Percentiles rank a stretch among this genome's conserved stretches.
Conservation (phyloP, 352 stramenopile species). For the Albugo laibachii region DNA sequence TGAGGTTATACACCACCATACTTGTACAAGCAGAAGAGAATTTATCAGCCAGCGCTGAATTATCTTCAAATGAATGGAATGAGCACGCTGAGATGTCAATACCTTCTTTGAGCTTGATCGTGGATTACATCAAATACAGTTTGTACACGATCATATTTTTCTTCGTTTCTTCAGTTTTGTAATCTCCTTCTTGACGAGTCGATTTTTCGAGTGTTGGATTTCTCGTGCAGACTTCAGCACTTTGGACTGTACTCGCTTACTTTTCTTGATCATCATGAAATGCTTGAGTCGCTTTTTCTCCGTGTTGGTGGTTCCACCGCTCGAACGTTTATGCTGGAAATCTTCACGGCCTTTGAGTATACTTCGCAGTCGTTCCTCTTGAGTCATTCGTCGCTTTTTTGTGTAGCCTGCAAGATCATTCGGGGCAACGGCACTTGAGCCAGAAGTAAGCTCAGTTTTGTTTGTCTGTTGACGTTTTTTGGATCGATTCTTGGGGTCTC, state of each 20-base stretch:
- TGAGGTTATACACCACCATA: too few species aligned
- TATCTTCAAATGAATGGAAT: too few species aligned
- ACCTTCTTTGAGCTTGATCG: too few species aligned
- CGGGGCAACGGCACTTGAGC: slow-evolving; percentile 41
- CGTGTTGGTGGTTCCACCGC: slow-evolving; percentile 92
- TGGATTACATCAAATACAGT: too few species aligned
- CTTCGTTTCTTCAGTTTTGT: slow-evolving; percentile 36
- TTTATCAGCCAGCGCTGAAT: too few species aligned
- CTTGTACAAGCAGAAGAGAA: too few species aligned
- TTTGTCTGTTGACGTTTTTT: slow-evolving; percentile 34
- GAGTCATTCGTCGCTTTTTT: slow-evolving; percentile 78
- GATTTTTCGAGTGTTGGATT: slow-evolving; percentile 59
- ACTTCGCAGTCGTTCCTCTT: slow-evolving; percentile 58
- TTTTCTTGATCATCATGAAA: slow-evolving; percentile 96
- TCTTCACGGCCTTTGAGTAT: slow-evolving; percentile 83
- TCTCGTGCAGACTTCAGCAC: slow-evolving; percentile 69
- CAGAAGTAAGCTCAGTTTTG: slow-evolving; percentile 15
- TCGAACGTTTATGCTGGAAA: slow-evolving; percentile 81
- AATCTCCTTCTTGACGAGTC: slow-evolving; percentile 67
- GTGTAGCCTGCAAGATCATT: slow-evolving; percentile 68
- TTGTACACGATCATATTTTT: slow-evolving; percentile 3
- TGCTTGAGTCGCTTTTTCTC: slow-evolving; percentile 96
- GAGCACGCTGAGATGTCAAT: too few species aligned
- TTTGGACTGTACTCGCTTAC: slow-evolving; percentile 76
- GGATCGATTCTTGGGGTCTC: slow-evolving; percentile 61